These are phyloP conservation scores for Cryptococcus sp. DNA, from an alignment of 1,284 basidiomycete genomes.

Conservation along the genomic window DNA sequence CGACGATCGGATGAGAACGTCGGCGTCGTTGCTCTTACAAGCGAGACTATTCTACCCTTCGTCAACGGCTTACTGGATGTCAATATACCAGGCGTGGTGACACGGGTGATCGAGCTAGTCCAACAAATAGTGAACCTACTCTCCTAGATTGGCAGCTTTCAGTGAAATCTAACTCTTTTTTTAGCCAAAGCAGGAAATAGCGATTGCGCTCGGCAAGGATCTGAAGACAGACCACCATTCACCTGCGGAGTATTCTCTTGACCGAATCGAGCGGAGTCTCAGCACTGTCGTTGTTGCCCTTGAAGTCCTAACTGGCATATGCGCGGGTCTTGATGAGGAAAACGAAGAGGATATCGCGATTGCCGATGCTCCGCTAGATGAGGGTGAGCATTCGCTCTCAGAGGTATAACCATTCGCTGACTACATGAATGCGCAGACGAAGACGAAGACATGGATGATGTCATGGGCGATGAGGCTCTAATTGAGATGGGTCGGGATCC, in stretches of 20 bases:
- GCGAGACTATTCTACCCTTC: constrained; percentile 70
- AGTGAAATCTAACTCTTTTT: not conserved
- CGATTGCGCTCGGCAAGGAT: constrained; percentile 36
- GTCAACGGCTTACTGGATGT: constrained; percentile 69
- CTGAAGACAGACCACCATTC: constrained; percentile 65
- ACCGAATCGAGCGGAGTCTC: constrained; percentile 70
- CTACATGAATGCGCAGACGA: constrained; percentile 32
- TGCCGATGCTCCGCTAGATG: constrained; percentile 44
- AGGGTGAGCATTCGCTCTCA: constrained; percentile 31
- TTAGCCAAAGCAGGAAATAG: constrained; percentile 30
- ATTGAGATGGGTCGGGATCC: constrained; percentile 50
- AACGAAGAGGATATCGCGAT: constrained; percentile 36
- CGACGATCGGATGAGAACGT: constrained; percentile 66
- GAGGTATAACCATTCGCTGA: constrained; percentile 18
- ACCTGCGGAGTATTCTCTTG: constrained; percentile 66
- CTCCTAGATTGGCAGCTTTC: not conserved
- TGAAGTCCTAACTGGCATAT: constrained; percentile 82
- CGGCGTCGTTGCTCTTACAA: constrained; percentile 47
- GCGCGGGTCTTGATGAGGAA: constrained; percentile 80
- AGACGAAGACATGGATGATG: constrained; percentile 50
- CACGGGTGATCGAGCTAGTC: constrained; percentile 61
- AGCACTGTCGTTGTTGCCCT: constrained; percentile 75
- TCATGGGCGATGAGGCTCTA: constrained; percentile 52
- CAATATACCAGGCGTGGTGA: constrained; percentile 61
- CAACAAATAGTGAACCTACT: constrained; percentile 57